A percentile compares a stretch with the other conserved stretches of the same genome.
Conservation (phyloP, 345 rosid genomes). For the Corchorus capsularis region DNA sequence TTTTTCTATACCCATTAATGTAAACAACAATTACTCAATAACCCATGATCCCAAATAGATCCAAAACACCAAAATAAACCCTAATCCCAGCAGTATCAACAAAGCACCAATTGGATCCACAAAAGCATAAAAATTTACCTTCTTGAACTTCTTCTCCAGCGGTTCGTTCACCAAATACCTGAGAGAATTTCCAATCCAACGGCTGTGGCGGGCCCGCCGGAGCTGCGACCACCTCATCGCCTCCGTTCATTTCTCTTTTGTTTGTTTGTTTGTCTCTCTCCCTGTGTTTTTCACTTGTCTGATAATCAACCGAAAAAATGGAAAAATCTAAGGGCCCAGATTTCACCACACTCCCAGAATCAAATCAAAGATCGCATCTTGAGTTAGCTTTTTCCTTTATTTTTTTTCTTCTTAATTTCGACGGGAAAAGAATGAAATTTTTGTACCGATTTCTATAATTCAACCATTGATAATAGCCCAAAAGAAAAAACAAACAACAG, state of each 20-base stretch:
- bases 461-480: constrained; percentile 18
- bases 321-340: constrained; percentile 14
- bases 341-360: constrained; percentile 9
- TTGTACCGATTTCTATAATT: constrained; percentile 5
- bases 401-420: constrained; percentile 5
- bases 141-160: constrained; percentile 98
- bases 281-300: not conserved
- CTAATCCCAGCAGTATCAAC: constrained; percentile 24
- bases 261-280: not conserved
- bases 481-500: constrained; percentile 4
- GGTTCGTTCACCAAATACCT: constrained; percentile 95
- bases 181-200: constrained; percentile 96
- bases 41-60: constrained; percentile 62
- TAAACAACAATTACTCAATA: constrained; percentile 32
- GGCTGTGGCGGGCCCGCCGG: constrained; percentile 48
- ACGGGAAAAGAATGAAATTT: constrained; percentile 1
- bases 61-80: constrained; percentile 49
- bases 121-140: constrained; percentile 37
- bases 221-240: constrained; percentile 51
- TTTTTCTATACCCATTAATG: constrained; percentile 21
- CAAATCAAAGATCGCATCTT: constrained; percentile 29
- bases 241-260: constrained; percentile 52
- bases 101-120: constrained; percentile 50
- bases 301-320: not conserved
- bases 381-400: not conserved